phyloP scores from a whole-genome alignment of 1,139 yeast genomes.

The Candida sanyaensis region DNA sequence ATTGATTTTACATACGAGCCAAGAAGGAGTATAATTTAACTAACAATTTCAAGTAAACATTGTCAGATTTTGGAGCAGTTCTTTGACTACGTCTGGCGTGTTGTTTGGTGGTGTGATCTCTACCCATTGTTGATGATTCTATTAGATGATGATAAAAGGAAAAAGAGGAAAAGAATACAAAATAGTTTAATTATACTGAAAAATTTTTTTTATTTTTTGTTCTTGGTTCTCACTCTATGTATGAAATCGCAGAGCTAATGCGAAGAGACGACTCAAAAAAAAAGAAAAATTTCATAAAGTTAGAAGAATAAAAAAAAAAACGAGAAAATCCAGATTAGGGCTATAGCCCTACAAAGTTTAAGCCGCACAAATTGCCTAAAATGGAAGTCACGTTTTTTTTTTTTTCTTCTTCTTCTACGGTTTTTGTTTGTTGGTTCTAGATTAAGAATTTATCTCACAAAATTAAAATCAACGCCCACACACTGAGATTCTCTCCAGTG shows the following conservation, averaged over 20 bases:
- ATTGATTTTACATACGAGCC: conserved; percentile 81
- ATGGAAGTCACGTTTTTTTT: not conserved
- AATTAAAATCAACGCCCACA: not conserved
- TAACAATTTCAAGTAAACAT: conserved; percentile 96
- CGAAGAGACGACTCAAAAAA: not conserved
- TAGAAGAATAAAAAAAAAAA: not conserved
- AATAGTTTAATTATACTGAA: not conserved
- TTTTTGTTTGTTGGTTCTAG: not conserved
- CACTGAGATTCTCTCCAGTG: too few relatives aligned
- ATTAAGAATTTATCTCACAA: not conserved
- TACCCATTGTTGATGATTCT: conserved; percentile 68
- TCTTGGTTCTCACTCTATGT: not conserved
- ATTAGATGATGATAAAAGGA: conserved; percentile 3
- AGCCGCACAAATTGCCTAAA: not conserved
- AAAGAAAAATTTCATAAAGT: not conserved
- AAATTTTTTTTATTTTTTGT: conserved; percentile 5
- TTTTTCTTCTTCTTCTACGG: too few relatives aligned
- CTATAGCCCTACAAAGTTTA: not conserved
- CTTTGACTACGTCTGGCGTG: conserved; percentile 97
- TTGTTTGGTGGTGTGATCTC: conserved; percentile 95
- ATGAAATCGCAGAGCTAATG: too few relatives aligned
- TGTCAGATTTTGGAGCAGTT: conserved; percentile 99
- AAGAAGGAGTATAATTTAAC: conserved; percentile 98
- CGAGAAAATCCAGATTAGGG: conserved; percentile 1
- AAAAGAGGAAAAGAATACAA: not conserved